A percentile compares a stretch with the other conserved stretches of the same genome.
Evolutionary conservation across 2,329 filamentous ascomycete species (phyloP).

Genomic region (Fusarium sororula): DNA sequence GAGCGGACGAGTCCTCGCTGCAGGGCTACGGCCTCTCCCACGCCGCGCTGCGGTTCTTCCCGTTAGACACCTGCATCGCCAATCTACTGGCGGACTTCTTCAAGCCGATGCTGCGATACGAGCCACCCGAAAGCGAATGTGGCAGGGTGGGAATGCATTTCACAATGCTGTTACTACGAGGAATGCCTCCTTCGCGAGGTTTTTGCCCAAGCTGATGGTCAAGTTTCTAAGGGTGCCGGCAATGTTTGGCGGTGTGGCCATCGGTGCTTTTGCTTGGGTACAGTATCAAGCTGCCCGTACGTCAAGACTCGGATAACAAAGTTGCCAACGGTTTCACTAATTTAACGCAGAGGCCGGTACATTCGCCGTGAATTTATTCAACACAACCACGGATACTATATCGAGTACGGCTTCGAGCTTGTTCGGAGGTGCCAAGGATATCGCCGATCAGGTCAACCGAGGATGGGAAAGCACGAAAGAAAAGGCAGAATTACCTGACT

Average conservation of each 20-base stretch:
- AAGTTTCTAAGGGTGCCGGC: constrained; percentile 91
- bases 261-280: constrained; percentile 89
- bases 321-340: constrained; percentile 37
- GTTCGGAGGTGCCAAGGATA: constrained; percentile 75
- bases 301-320: constrained; percentile 46
- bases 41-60: constrained; percentile 66
- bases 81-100: constrained; percentile 74
- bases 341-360: constrained; percentile 56
- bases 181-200: constrained; percentile 71
- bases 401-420: constrained; percentile 73
- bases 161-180: constrained; percentile 78
- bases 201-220: constrained; percentile 86
- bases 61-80: constrained; percentile 71
- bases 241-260: constrained; percentile 87
- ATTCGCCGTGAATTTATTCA: constrained; percentile 72
- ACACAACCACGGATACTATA: constrained; percentile 76
- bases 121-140: constrained; percentile 70
- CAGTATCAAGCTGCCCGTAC: constrained; percentile 93
- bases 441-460: constrained; percentile 80
- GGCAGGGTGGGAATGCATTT: constrained; percentile 83
- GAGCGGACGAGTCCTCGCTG: constrained; percentile 64
- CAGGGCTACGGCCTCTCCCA: constrained; percentile 73
- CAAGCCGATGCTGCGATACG: constrained; percentile 71
- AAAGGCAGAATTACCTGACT: constrained; percentile 74
- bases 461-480: constrained; percentile 89